Conservation (phyloP, 805 yeast species). For the Wickerhamiella lipophila region DNA sequence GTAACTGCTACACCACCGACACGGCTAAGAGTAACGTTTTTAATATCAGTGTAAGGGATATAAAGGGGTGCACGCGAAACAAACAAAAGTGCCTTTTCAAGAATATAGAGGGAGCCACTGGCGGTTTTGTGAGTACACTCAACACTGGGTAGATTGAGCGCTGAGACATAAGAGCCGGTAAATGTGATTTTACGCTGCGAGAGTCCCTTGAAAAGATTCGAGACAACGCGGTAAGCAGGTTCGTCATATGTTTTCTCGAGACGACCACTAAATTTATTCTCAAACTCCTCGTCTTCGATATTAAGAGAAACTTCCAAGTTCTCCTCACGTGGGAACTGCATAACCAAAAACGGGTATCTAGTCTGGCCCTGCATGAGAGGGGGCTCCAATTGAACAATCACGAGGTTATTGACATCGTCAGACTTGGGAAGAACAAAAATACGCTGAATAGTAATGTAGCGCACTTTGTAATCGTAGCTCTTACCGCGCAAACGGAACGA, state of each 20-base stretch:
- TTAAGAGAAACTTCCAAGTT: constrained; percentile 84
- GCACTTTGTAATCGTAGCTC: constrained; percentile 93
- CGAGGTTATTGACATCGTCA: constrained; percentile 79
- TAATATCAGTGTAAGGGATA: constrained; percentile 74
- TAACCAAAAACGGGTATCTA: constrained; percentile 78
- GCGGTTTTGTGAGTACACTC: constrained; percentile 88
- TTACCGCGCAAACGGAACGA: constrained; percentile 90
- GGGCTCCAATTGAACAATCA: constrained; percentile 87
- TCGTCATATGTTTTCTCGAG: constrained; percentile 66
- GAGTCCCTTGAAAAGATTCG: constrained; percentile 80
- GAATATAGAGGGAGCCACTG: constrained; percentile 87
- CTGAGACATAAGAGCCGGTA: constrained; percentile 71
- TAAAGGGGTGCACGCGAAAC: constrained; percentile 89
- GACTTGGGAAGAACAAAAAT: constrained; percentile 87
- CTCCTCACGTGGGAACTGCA: constrained; percentile 86
- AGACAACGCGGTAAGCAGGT: constrained; percentile 72
- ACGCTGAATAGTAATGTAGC: constrained; percentile 78
- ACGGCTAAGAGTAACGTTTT: constrained; percentile 70
- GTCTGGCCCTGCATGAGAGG: constrained; percentile 98
- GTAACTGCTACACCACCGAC: constrained; percentile 66
- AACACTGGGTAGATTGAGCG: constrained; percentile 71
- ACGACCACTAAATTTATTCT: constrained; percentile 59
- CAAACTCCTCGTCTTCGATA: constrained; percentile 68
- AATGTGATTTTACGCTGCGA: constrained; percentile 73
- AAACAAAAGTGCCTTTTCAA: constrained; percentile 81